phyloP scores from a whole-genome alignment of 371 early-diverging fungal genomes.

The Blastocladiella emersonii region DNA sequence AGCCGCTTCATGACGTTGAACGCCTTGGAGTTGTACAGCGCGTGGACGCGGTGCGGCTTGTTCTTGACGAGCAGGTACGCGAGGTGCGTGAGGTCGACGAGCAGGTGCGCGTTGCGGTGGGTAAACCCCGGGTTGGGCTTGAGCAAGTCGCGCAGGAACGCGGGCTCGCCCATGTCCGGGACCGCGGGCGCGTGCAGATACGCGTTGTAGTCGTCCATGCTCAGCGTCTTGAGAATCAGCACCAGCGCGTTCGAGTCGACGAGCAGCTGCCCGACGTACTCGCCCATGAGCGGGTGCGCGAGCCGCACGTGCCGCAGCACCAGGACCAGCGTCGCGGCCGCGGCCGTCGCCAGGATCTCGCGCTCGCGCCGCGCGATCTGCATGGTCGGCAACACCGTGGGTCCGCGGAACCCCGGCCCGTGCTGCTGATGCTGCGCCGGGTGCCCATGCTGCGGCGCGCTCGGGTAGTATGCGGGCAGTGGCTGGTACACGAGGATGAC shows the following conservation, averaged over 20 bases:
- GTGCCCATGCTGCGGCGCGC: no score
- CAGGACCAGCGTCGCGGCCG: not conserved
- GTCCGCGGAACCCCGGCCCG: no score
- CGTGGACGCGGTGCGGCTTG: not conserved
- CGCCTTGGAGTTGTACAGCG: not conserved
- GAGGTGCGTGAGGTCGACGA: not conserved
- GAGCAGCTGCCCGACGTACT: not conserved
- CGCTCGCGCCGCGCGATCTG: not conserved
- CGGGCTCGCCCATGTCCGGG: not conserved
- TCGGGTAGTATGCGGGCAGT: no score
- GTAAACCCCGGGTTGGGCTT: not conserved
- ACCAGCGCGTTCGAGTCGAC: not conserved
- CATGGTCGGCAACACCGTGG: no score
- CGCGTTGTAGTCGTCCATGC: not conserved
- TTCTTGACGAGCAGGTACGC: not conserved
- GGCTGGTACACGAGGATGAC: no score
- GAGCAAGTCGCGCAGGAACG: not conserved
- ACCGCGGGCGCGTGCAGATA: not conserved
- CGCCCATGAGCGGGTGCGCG: not conserved
- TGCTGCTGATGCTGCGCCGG: no score
- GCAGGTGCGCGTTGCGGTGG: not conserved
- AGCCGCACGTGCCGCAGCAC: not conserved
- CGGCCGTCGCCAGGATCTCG: not conserved
- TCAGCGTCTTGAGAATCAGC: not conserved
- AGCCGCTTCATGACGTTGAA: not conserved